phyloP scores from a whole-genome alignment of 2,329 filamentous ascomycete genomes.

The Aphanocladium album region DNA sequence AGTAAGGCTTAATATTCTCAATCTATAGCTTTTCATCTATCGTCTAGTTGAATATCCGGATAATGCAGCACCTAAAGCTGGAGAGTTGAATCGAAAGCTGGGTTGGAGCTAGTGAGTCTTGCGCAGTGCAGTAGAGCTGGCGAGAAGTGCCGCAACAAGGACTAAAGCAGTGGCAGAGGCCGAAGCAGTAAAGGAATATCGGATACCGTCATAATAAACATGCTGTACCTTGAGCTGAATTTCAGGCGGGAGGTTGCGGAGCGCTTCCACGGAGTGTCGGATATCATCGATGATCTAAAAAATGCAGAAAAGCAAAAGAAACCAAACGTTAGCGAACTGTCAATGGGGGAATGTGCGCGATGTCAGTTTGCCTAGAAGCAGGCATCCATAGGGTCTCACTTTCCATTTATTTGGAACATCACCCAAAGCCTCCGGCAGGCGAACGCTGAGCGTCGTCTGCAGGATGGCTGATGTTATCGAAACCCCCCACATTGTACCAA shows the following conservation, averaged over 20 bases:
- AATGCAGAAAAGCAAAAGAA: background rate
- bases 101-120: slow-evolving; percentile 23
- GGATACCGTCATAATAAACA: slow-evolving; percentile 56
- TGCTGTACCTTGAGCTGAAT: slow-evolving; percentile 50
- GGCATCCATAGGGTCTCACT: slow-evolving; percentile 37
- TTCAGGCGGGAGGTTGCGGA: slow-evolving; percentile 50
- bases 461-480: slow-evolving; percentile 58
- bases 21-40: background rate
- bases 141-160: slow-evolving; percentile 26
- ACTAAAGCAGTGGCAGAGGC: slow-evolving; percentile 47
- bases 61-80: background rate
- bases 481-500: slow-evolving; percentile 61
- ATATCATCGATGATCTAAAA: slow-evolving; percentile 55
- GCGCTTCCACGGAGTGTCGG: slow-evolving; percentile 53
- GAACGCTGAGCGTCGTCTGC: slow-evolving; percentile 54
- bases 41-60: background rate
- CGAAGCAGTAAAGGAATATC: slow-evolving; percentile 51
- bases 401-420: slow-evolving; percentile 53
- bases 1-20: background rate
- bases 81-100: background rate
- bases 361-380: background rate
- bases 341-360: background rate
- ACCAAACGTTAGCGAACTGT: slow-evolving; percentile 6
- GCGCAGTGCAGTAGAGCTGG: slow-evolving; percentile 26
- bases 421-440: slow-evolving; percentile 48